Base-by-base conservation (phyloP, 306 rosid genomes). In the Glycine latifolia region DNA sequence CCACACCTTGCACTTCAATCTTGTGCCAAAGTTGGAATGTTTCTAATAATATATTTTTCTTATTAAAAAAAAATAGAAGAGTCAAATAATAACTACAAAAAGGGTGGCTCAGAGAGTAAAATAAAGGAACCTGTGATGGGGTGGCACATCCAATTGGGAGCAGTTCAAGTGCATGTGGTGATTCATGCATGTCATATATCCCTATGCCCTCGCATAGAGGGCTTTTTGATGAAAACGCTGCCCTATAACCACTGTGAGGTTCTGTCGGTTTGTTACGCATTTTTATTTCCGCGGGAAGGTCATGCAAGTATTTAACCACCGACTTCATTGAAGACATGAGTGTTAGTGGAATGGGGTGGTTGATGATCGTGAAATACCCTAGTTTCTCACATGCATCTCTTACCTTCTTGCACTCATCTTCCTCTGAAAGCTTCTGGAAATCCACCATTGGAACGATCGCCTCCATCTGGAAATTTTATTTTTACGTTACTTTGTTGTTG, bases 261-360 rank as follows among this genome's bases (percentile, higher is more conserved):
- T 78, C 65, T 15, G 70, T 77, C 8, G 83, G 68, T 4, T n/a
- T 33, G 82, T 91, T 91, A 5, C 80, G 73, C 73, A 43, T 59
- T 78, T 90, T 88, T 80, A 88, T 79, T 44, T 87, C 94, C 58
- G 3, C 6, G 2, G 94, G 92, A 54, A 79, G 88, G 8, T 88
- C 92, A 12, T 68, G 71, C 14, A 83, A 56, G 41, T 31, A 49
- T 41, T 65, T 48, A 13, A 69, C 85, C 75, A 73, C 88, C 9
- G 0, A 26, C 61, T 88, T 90, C 92, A 88, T 90, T 53, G 85
- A 80, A 3, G 48, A 35, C 94, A 90, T 88, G 8, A 90, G 71
- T 31, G 79, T 15, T 37, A 6, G 4, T 1, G 88, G 67, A 48
- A 90, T 15, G 1, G 10, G 4, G 55, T 87, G 94, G 82, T 88